These are phyloP conservation scores for Metahyphopichia silvanorum DNA, from an alignment of 805 yeast genomes.

Conservation along the genomic window DNA sequence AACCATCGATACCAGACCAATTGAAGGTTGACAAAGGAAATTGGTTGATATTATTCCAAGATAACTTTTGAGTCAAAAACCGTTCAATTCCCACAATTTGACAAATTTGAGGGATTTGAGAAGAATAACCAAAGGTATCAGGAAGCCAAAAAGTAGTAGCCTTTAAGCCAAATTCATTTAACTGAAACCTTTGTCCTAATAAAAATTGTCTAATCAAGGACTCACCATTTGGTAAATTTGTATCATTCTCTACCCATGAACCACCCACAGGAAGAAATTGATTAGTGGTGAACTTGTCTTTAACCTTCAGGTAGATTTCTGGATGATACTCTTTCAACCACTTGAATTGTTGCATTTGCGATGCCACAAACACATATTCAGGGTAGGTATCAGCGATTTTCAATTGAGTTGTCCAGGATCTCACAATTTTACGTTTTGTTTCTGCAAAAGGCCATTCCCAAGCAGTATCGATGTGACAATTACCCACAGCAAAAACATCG, in stretches of 20 bases:
- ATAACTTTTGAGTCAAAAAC: constrained; percentile 87
- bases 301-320: constrained; percentile 59
- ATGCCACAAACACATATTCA: constrained; percentile 90
- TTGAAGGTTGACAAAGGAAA: constrained; percentile 91
- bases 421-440: constrained; percentile 84
- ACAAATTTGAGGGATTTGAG: constrained; percentile 92
- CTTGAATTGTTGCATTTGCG: constrained; percentile 93
- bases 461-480: constrained; percentile 97
- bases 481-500: constrained; percentile 83
- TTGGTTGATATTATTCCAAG: constrained; percentile 92
- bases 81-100: constrained; percentile 80
- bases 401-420: constrained; percentile 94
- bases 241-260: constrained; percentile 97
- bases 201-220: constrained; percentile 84
- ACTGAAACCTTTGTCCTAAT: constrained; percentile 84
- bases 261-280: constrained; percentile 93
- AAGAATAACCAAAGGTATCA: constrained; percentile 94
- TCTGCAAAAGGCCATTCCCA: constrained; percentile 99
- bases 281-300: constrained; percentile 64
- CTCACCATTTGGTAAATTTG: constrained; percentile 94
- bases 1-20: constrained; percentile 94
- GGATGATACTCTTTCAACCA: constrained; percentile 92
- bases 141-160: constrained; percentile 91
- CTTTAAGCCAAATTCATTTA: constrained; percentile 72
- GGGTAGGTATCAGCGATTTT: constrained; percentile 84